These are phyloP conservation scores for Talaromyces nanjingensis DNA, from an alignment of 495 filamentous ascomycete species.

Conservation along the genomic window DNA sequence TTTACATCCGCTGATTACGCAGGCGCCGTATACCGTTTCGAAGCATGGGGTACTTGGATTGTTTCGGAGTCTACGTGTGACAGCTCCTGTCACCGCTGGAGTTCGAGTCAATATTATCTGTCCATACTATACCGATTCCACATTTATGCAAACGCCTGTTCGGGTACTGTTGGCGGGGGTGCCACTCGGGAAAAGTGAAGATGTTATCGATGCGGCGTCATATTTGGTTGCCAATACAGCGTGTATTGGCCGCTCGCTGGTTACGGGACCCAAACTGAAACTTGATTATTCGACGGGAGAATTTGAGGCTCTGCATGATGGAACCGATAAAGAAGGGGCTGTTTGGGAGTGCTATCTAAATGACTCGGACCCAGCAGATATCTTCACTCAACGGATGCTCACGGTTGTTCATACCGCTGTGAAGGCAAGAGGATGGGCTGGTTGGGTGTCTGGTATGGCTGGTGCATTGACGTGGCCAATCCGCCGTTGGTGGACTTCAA, in stretches of 20 bases:
- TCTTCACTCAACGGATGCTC: conserved; percentile 40
- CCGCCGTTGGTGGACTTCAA: conserved; percentile 1
- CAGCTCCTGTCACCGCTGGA: conserved; percentile 30
- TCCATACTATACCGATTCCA: conserved; percentile 64
- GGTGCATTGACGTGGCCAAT: conserved; percentile 12
- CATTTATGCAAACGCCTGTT: conserved; percentile 35
- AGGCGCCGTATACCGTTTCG: conserved; percentile 47
- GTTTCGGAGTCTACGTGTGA: conserved; percentile 48
- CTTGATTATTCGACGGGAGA: conserved; percentile 11
- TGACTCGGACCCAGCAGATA: conserved; percentile 49
- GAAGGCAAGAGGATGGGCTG: conserved; percentile 40
- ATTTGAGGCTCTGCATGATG: conserved; percentile 6
- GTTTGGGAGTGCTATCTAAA: conserved; percentile 53
- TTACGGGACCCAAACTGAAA: conserved; percentile 48
- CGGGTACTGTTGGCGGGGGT: conserved; percentile 47
- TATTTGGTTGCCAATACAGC: conserved; percentile 37
- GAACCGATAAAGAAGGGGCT: conserved; percentile 26
- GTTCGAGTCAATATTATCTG: conserved; percentile 54
- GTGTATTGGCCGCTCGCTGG: conserved; percentile 44
- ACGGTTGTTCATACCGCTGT: conserved; percentile 39
- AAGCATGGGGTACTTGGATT: conserved; percentile 62
- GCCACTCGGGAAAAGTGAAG: conserved; percentile 40
- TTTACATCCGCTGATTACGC: conserved; percentile 14
- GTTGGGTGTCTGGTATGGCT: conserved; percentile 39
- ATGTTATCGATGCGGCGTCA: conserved; percentile 48